Conservation (phyloP, 192 early-diverging fungal genomes). For the Podila clonocystis region DNA sequence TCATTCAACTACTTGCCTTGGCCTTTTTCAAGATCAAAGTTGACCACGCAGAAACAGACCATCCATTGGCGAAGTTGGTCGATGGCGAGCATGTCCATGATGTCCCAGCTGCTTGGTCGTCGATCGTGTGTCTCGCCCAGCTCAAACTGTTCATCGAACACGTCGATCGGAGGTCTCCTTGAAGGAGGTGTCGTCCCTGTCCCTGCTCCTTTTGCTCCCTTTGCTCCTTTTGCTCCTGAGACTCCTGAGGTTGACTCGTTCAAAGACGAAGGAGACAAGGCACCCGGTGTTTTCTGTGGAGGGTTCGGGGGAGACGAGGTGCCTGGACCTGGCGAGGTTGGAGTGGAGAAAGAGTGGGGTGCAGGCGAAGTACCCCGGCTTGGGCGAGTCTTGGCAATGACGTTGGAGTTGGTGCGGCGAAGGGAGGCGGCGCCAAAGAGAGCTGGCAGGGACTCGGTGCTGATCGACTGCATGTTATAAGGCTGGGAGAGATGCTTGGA, state of each 20-base stretch:
- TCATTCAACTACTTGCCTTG: slow-evolving; percentile 60
- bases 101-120: slow-evolving; percentile 47
- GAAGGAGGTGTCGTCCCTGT: neutral
- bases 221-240: neutral
- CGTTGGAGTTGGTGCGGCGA: slow-evolving; percentile 31
- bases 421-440: slow-evolving; percentile 44
- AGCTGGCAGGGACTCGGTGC: slow-evolving; percentile 32
- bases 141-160: slow-evolving; percentile 24
- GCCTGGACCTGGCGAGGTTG: slow-evolving; percentile 10
- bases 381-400: slow-evolving; percentile 24
- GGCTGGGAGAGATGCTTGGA: slow-evolving; percentile 45
- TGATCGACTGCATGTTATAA: slow-evolving; percentile 49
- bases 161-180: slow-evolving; percentile 23
- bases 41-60: slow-evolving; percentile 77
- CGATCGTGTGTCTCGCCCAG: slow-evolving; percentile 21
- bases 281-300: neutral
- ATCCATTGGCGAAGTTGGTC: slow-evolving; percentile 71
- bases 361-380: slow-evolving; percentile 15
- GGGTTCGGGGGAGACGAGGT: neutral
- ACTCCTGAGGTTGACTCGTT: neutral
- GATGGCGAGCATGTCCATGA: slow-evolving; percentile 53
- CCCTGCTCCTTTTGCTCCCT: neutral
- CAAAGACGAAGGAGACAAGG: neutral
- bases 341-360: slow-evolving; percentile 6
- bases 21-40: slow-evolving; percentile 88